A percentile compares a stretch with the other conserved stretches of the same genome.
phyloP scores from a whole-genome alignment of 2,329 filamentous ascomycete genomes.

The Talaromyces islandicus region DNA sequence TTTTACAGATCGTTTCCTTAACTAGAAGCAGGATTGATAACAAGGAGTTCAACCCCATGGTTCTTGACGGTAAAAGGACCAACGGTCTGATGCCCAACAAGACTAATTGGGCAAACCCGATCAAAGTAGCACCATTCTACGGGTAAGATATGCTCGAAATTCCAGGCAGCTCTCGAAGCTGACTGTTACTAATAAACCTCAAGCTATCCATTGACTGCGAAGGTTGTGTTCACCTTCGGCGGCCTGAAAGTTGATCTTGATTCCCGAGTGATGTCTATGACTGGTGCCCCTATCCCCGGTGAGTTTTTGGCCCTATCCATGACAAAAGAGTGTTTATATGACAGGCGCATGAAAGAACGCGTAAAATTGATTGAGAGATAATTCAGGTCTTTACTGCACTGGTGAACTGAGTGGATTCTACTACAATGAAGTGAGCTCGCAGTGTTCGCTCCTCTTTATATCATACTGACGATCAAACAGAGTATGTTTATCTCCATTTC shows the following conservation, averaged over 20 bases:
- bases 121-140: conserved; percentile 32
- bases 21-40: conserved; percentile 13
- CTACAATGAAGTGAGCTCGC: not conserved
- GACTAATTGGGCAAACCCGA: conserved; percentile 38
- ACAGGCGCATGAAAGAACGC: not conserved
- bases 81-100: conserved; percentile 32
- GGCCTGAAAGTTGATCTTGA: conserved; percentile 35
- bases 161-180: not conserved
- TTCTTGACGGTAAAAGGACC: conserved; percentile 36
- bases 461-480: not conserved
- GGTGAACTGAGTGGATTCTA: not conserved
- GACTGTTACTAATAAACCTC: not conserved
- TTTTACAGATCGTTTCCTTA: not conserved
- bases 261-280: conserved; percentile 33
- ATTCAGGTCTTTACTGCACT: not conserved
- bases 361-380: not conserved
- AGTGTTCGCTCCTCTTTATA: not conserved
- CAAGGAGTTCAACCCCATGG: conserved; percentile 37
- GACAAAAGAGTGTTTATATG: not conserved
- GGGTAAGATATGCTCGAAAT: conserved; percentile 12
- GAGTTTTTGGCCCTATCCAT: not conserved
- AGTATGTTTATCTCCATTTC: not conserved
- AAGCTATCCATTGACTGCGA: conserved; percentile 20
- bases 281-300: conserved; percentile 34
- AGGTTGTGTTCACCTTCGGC: conserved; percentile 30